Base-by-base conservation (phyloP, 2,329 filamentous ascomycete genomes). In the Penicillium sp. region DNA sequence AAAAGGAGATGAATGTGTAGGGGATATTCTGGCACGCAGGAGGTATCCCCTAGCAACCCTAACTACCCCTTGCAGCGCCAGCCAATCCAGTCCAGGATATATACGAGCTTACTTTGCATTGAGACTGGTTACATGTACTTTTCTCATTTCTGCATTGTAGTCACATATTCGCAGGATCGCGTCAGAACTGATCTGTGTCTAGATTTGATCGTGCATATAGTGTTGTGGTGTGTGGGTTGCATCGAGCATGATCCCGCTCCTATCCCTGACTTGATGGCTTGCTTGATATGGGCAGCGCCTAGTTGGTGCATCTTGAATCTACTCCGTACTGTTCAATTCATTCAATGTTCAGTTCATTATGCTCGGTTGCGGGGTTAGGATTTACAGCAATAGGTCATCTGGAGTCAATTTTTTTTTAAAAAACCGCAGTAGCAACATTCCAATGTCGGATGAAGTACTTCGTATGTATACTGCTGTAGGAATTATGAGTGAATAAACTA, bases 31-130 rank as follows among this genome's bases (percentile, higher is more conserved):
- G 53, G 59, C 33, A 60, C 43, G 59, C 41, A 38, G 38, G 38
- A 53, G 21, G 21, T 43, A 55, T 53, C 50, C 58, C 43, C n/a
- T 45, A 13, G 40, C 44, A 60, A 58, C 44, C 54, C 49, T 53
- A 29, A 15, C n/a, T 21, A 40, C 50, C 58, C 60, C 60, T 60
- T 61, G 53, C 51, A 49, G 31, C 3, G 19, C 21, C 21, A 33
- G 15, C 34, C 19, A 25, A 45, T 34, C 33, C 33, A 19, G 16
- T 15, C 10, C 21, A 29, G 4, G 10, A 29, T 38, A 25, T 21
- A 19, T 40, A 23, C 25, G n/a, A 21, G 39, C 29, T 33, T 44
- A 19, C 25, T 57, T 49, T 44, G 13, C n/a, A 27, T 36, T 13
- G 13, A 23, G 23, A 10, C 23, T 53, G 16, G 2, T 16, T 48